These are phyloP conservation scores for Sphagnurus paluster DNA, from an alignment of 1,284 basidiomycete genomes.

Conservation along the genomic window DNA sequence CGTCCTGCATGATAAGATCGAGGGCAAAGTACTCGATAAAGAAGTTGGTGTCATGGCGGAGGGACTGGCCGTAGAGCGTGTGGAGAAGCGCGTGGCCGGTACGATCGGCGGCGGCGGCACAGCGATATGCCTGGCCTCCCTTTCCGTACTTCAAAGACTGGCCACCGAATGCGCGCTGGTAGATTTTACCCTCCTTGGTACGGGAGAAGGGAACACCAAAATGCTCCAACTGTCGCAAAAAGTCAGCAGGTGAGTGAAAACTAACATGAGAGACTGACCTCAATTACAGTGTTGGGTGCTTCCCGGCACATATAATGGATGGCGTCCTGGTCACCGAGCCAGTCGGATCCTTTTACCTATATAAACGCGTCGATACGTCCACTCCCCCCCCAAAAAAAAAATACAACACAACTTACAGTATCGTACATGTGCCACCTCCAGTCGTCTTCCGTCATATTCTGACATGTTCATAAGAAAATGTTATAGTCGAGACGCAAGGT, in stretches of 20 bases:
- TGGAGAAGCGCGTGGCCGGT: conserved; percentile 99
- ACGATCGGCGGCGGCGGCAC: conserved; percentile 97
- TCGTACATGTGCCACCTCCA: conserved; percentile 99
- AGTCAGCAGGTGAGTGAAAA: conserved; percentile 14
- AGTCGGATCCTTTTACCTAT: conserved; percentile 98
- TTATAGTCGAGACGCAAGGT: conserved; percentile 5
- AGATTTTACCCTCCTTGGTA: conserved; percentile 99
- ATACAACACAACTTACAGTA: conserved; percentile 60
- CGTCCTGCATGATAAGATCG: conserved; percentile 98
- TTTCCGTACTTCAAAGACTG: conserved; percentile 98
- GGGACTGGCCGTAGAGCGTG: conserved; percentile 98
- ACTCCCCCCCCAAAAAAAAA: background rate
- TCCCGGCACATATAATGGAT: conserved; percentile 99
- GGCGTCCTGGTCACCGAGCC: conserved; percentile 99
- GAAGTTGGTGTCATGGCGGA: conserved; percentile 99
- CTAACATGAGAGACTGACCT: conserved; percentile 51
- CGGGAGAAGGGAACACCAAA: conserved; percentile 99
- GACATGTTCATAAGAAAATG: conserved; percentile 16
- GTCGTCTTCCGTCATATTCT: conserved; percentile 99
- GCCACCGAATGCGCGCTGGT: conserved; percentile 99
- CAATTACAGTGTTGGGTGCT: conserved; percentile 91
- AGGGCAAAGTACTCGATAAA: conserved; percentile 99
- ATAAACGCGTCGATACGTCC: conserved; percentile 15
- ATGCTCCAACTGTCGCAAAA: conserved; percentile 82
- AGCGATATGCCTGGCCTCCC: conserved; percentile 99